phyloP scores from a whole-genome alignment of 441 rosid species.

The Pelargonium australe region DNA sequence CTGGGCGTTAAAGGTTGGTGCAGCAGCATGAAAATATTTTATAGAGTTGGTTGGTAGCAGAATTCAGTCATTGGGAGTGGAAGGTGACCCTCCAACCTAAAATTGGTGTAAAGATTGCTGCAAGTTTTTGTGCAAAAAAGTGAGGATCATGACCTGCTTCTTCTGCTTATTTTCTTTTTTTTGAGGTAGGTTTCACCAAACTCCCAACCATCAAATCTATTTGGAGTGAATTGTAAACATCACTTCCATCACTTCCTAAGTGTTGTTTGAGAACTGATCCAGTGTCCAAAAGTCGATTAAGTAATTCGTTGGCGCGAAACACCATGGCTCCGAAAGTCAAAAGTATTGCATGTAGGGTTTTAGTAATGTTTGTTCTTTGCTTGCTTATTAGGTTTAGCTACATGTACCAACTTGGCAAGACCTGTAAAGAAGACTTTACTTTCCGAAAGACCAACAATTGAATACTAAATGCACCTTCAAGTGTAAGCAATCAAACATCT shows the following conservation, averaged over 20 bases:
- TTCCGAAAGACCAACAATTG: neutral
- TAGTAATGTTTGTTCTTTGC: neutral
- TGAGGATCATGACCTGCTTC: too few relatives aligned
- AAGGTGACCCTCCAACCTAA: conserved; percentile 1
- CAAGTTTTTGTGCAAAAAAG: too few relatives aligned
- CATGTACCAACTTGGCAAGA: neutral
- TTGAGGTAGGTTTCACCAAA: too few relatives aligned
- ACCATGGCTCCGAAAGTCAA: too few relatives aligned
- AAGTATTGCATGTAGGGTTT: neutral
- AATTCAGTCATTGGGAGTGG: neutral
- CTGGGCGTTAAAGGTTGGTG: neutral
- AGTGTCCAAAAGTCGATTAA: too few relatives aligned
- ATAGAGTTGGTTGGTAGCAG: neutral
- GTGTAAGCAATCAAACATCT: neutral
- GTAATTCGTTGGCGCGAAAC: too few relatives aligned
- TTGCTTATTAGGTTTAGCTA: neutral
- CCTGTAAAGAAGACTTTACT: neutral
- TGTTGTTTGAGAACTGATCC: too few relatives aligned
- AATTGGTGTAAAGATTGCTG: neutral
- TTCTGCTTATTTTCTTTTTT: too few relatives aligned
- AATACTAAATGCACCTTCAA: neutral
- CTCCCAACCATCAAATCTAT: too few relatives aligned
- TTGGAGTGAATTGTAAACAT: too few relatives aligned
- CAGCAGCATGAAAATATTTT: neutral
- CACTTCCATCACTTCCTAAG: too few relatives aligned